Evolutionary conservation across 306 rosid species (phyloP), one percentile per base, ranked within the genome.

Genomic region (Cyamopsis tetragonoloba): DNA sequence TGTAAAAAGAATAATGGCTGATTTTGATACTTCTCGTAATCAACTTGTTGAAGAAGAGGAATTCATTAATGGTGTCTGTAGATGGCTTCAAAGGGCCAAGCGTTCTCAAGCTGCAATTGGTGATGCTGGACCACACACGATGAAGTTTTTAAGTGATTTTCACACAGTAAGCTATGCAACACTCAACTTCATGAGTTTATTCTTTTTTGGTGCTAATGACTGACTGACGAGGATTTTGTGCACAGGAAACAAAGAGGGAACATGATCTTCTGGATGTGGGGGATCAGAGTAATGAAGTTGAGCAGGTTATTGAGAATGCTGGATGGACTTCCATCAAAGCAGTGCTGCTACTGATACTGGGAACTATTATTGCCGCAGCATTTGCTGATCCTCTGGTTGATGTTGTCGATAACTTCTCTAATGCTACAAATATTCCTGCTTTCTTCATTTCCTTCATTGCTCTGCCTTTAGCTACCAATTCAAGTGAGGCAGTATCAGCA

Each of bases 331-430:
- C 75, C 28, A 10, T 79, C 59, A 90, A 85, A 81, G 96, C 99
- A 54, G 79, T 66, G 32, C 76, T 86, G 13, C 59, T 83, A 49
- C 81, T 93, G 62, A 6, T 90, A 49, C 46, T 90, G 1, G 99
- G 99, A 71, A 19, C 97, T 46, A 66, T 79, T 63, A 85, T 93
- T 58, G 99, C 99, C 0, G 99, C 88, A 42, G 86, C 73, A 14
- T 78, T 77, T 46, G 99, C 99, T 18, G 97, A 90, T 76, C 97
- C 99, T 11, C 76, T 93, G 63, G 97, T 93, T 35, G 99, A 90
- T 44, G 95, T 70, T 1, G 99, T 93, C 6, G 89, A 93, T 77
- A 83, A 86, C 77, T 93, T 93, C 46, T 90, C 99, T 13, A 79
- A 62, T n/a, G 99, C 99, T 58, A 88, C 97, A 0, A 74, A 71